phyloP scores from a whole-genome alignment of 2,329 filamentous ascomycete species.

The Byssothecium circinans region DNA sequence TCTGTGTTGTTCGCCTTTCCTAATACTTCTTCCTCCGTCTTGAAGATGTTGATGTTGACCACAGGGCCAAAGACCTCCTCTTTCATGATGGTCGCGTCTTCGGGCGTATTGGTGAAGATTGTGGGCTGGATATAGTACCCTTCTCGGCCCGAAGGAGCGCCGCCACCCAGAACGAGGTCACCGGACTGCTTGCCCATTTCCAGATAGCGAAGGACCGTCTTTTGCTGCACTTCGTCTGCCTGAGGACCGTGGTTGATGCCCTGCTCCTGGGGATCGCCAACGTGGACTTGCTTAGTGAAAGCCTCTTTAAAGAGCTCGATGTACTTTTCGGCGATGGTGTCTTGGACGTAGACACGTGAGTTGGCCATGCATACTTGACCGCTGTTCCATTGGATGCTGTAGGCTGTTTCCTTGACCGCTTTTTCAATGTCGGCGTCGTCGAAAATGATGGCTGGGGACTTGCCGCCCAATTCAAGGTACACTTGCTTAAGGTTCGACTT shows the following conservation, averaged over 20 bases:
- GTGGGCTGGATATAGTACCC: slow-evolving; percentile 67
- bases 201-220: slow-evolving; percentile 51
- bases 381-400: slow-evolving; percentile 57
- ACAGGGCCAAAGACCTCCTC: slow-evolving; percentile 87
- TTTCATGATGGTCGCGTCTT: slow-evolving; percentile 76
- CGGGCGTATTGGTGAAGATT: slow-evolving; percentile 76
- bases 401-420: slow-evolving; percentile 58
- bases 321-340: slow-evolving; percentile 51
- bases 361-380: slow-evolving; percentile 65
- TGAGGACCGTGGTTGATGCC: slow-evolving; percentile 67
- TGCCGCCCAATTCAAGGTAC: slow-evolving; percentile 82
- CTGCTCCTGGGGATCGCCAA: slow-evolving; percentile 66
- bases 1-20: slow-evolving; percentile 80
- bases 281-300: slow-evolving; percentile 26
- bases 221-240: slow-evolving; percentile 55
- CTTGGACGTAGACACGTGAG: slow-evolving; percentile 61
- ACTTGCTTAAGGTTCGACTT: slow-evolving; percentile 84
- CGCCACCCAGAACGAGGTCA: slow-evolving; percentile 36
- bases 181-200: slow-evolving; percentile 69
- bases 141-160: slow-evolving; percentile 30
- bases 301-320: slow-evolving; percentile 46
- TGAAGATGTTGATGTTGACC: slow-evolving; percentile 75
- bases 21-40: slow-evolving; percentile 75
- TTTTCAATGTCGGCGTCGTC: slow-evolving; percentile 79
- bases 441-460: slow-evolving; percentile 81